A percentile compares a stretch with the other conserved stretches of the same genome.
phyloP scores from a whole-genome alignment of 2,329 filamentous ascomycete genomes.

The Cytospora mali region DNA sequence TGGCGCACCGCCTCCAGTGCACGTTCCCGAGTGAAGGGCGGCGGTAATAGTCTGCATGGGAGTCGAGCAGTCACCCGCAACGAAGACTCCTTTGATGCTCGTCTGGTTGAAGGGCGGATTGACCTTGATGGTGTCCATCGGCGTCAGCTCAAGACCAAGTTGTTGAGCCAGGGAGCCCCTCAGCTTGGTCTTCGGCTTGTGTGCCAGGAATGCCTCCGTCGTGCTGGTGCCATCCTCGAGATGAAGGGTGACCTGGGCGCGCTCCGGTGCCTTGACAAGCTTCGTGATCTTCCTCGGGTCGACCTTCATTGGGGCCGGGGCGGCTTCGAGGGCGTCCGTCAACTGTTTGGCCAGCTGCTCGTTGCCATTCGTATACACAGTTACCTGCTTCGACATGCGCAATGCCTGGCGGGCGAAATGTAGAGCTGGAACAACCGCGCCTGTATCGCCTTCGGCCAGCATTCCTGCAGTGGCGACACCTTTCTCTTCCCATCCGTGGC shows the following conservation, averaged over 20 bases:
- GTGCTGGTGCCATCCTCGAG: constrained; percentile 1
- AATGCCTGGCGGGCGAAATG: constrained; percentile 3
- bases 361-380: constrained; percentile 14
- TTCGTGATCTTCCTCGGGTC: not conserved
- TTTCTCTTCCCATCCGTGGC: constrained; percentile 61
- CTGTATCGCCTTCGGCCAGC: not conserved
- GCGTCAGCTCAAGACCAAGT: constrained; percentile 8
- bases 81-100: constrained; percentile 2
- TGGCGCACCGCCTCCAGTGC: no score
- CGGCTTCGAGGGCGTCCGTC: not conserved
- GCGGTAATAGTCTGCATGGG: no score
- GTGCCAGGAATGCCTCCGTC: constrained; percentile 7
- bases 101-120: constrained; percentile 5
- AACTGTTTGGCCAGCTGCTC: not conserved
- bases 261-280: not conserved
- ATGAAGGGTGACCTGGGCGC: not conserved
- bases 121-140: constrained; percentile 4
- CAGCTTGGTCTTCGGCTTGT: constrained; percentile 13
- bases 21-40: no score
- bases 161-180: constrained; percentile 3
- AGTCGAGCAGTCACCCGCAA: constrained; percentile 8
- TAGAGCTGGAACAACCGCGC: not conserved
- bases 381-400: not conserved
- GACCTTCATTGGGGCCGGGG: not conserved
- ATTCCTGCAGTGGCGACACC: constrained; percentile 49